Percentiles rank a stretch among this genome's conserved stretches.
Evolutionary conservation across 1,139 yeast genomes (phyloP).

Genomic region (Arxiozyma telluris): DNA sequence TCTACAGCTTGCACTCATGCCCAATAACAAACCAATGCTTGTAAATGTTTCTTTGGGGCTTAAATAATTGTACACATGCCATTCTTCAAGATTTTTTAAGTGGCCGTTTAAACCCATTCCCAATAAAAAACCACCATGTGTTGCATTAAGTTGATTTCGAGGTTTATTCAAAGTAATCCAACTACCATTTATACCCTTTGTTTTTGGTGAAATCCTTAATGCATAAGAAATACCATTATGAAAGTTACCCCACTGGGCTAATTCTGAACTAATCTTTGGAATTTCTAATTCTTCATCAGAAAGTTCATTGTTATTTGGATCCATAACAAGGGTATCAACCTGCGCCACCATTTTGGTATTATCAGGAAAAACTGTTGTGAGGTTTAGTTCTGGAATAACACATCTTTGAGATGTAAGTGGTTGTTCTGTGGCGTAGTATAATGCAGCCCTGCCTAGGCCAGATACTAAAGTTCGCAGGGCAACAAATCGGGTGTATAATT

Average conservation of each 20-base stretch:
- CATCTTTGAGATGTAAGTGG: constrained; percentile 83
- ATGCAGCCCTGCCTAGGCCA: constrained; percentile 73
- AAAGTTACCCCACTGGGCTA: constrained; percentile 76
- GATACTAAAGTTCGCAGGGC: constrained; percentile 65
- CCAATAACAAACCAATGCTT: constrained; percentile 78
- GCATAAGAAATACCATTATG: constrained; percentile 93
- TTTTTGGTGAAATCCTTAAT: constrained; percentile 58
- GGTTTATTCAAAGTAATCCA: constrained; percentile 91
- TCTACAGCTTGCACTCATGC: constrained; percentile 82
- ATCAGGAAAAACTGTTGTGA: constrained; percentile 60
- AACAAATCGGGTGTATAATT: constrained; percentile 53
- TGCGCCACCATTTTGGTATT: constrained; percentile 43
- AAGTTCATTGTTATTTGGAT: not conserved
- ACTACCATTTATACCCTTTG: constrained; percentile 73
- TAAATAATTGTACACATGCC: constrained; percentile 91
- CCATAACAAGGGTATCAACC: constrained; percentile 29
- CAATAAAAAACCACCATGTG: constrained; percentile 89
- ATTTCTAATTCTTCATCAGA: not conserved
- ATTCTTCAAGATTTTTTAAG: constrained; percentile 72
- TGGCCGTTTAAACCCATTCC: constrained; percentile 93
- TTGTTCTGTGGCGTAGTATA: constrained; percentile 55
- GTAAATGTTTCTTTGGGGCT: constrained; percentile 85
- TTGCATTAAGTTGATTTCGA: constrained; percentile 46
- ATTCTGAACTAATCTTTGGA: constrained; percentile 46
- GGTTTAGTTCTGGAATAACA: constrained; percentile 68